Percentiles rank a stretch among this genome's conserved stretches.
These are phyloP conservation scores for Penicillium taxi DNA, from an alignment of 495 filamentous ascomycete species.

Conservation along the genomic window DNA sequence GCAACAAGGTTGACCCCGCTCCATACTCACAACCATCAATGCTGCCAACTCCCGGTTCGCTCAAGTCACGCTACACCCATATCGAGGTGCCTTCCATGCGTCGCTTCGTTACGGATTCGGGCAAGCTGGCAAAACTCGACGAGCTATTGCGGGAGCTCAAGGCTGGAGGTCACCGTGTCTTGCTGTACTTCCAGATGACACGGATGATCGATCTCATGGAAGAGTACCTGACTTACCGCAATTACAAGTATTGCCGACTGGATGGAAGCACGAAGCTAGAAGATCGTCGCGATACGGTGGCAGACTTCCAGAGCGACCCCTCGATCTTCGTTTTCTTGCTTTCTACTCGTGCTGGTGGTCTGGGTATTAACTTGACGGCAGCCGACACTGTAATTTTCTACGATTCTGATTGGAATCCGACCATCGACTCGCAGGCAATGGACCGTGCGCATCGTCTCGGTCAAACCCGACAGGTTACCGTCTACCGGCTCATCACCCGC, in stretches of 20 bases:
- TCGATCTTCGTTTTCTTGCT: constrained; percentile 96
- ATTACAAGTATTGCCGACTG: constrained; percentile 95
- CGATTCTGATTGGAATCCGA: constrained; percentile 98
- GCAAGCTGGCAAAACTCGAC: constrained; percentile 90
- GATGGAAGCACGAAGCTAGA: constrained; percentile 98
- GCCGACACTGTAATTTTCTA: constrained; percentile 98
- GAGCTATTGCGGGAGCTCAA: constrained; percentile 80
- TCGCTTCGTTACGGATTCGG: constrained; percentile 95
- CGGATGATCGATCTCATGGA: constrained; percentile 99
- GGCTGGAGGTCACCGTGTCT: constrained; percentile 83
- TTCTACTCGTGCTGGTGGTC: constrained; percentile 90
- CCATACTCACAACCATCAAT: constrained; percentile 54
- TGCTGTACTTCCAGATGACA: constrained; percentile 99
- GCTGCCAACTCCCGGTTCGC: constrained; percentile 67
- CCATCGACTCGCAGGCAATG: constrained; percentile 98
- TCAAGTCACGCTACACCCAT: constrained; percentile 75
- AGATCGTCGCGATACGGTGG: constrained; percentile 91
- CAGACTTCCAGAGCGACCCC: constrained; percentile 86
- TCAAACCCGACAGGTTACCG: constrained; percentile 91
- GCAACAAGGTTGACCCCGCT: constrained; percentile 54
- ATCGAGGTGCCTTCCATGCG: constrained; percentile 97
- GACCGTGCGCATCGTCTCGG: constrained; percentile 96
- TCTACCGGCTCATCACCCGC: constrained; percentile 94
- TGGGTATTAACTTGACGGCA: constrained; percentile 93
- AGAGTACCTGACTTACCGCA: constrained; percentile 95